Evolutionary conservation across 1,284 basidiomycete genomes (phyloP).

Genomic region (Trametes pubescens): DNA sequence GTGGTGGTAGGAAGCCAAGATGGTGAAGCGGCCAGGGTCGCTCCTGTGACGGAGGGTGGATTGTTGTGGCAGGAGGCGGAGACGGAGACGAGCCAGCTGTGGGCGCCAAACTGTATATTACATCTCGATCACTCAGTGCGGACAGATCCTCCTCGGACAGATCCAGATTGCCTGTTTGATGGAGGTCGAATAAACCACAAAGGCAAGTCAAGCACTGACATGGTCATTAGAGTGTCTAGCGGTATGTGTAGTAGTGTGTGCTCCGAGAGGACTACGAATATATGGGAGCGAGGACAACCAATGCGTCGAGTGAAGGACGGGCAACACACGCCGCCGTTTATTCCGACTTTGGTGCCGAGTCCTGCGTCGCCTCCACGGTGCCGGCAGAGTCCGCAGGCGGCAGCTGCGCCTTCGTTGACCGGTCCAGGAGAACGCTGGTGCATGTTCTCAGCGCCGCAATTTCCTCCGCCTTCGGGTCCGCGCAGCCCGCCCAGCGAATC

Average conservation of each 20-base stretch:
- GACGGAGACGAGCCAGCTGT: slow-evolving; percentile 13
- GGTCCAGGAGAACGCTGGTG: slow-evolving; percentile 74
- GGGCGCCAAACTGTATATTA: slow-evolving; percentile 7
- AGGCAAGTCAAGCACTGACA: neutral
- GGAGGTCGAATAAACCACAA: too few species aligned
- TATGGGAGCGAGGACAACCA: neutral
- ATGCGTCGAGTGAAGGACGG: neutral
- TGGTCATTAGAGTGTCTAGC: neutral
- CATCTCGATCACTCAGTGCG: slow-evolving; percentile 13
- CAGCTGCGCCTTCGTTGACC: slow-evolving; percentile 40
- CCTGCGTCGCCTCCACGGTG: neutral
- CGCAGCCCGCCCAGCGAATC: slow-evolving; percentile 94
- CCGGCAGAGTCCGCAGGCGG: neutral
- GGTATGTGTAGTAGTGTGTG: neutral
- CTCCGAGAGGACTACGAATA: neutral
- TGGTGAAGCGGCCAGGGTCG: neutral
- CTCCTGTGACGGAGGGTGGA: slow-evolving; percentile 14
- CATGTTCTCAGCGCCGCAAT: slow-evolving; percentile 76
- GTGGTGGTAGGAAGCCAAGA: slow-evolving; percentile 1
- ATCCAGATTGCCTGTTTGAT: slow-evolving; percentile 3
- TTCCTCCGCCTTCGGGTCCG: slow-evolving; percentile 83
- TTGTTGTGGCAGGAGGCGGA: too few species aligned
- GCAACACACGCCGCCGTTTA: slow-evolving; percentile 8
- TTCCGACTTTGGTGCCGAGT: slow-evolving; percentile 7
- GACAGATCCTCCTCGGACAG: neutral